Base-by-base conservation (phyloP, 2,329 filamentous ascomycete species). In the Coleophoma crateriformis region DNA sequence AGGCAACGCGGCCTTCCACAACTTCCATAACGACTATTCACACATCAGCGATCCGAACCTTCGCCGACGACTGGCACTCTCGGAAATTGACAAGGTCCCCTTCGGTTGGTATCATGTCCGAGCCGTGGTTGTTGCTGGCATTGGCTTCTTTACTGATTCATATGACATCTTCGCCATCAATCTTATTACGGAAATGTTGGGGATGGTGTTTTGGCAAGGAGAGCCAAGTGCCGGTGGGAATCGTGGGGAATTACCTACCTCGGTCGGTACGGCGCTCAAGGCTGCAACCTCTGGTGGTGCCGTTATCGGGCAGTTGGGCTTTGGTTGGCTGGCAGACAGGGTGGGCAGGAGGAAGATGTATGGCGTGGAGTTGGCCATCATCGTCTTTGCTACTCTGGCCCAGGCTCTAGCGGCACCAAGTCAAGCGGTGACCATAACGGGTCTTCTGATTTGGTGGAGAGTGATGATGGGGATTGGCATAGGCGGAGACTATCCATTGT, bases 121-220 rank as follows among this genome's bases (percentile, higher is more conserved):
- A 43, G 84, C 87, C 48, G 77, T 90, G 3, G 68, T 87, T 7
- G 87, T 92, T 3, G 87, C 88, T 22, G 88, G 88, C 45, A 84
- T 89, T 51, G 88, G 88, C 46, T 92, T 94, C 73, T 90, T 92
- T 64, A 85, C 88, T 43, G 88, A 91, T 66, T 85, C 86, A 12
- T 92, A 92, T 69, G 82, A 81, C 58, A 88, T 90, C 59, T 94
- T 94, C 66, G 85, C 88, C 61, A 87, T 90, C 66, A 88, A 87
- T 64, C 73, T 91, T 44, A 78, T 87, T 45, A 85, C 82, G 2
- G 77, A 76, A 42, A 80, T 91, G 64, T 70, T 92, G 13, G 88
- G 88, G 41, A 76, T 91, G 13, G 87, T 90, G 45, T 94, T 85
- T 66, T 94, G 86, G 79, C 73, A 79, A 54, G 73, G 73, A 3